Percentiles rank a stretch among this genome's conserved stretches.
Evolutionary conservation across 2,329 filamentous ascomycete genomes (phyloP).

Genomic region (Neodidymelliopsis sp.): DNA sequence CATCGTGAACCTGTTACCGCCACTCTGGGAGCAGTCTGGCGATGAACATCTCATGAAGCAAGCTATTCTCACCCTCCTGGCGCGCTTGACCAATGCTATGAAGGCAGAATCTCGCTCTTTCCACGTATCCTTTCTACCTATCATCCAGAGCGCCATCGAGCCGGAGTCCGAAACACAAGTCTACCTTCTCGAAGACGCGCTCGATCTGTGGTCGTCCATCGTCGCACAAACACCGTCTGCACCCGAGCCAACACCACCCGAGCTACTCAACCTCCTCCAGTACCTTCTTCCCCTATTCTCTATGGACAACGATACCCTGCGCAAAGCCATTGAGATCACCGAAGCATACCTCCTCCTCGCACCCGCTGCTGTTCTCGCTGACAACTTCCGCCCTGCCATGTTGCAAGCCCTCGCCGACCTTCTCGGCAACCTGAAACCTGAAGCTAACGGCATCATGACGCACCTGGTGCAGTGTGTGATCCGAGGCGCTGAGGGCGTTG

Average conservation of each 20-base stretch:
- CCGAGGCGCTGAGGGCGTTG: conserved; percentile 59
- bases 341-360: conserved; percentile 59
- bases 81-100: conserved; percentile 86
- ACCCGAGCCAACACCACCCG: conserved; percentile 51
- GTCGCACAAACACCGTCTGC: conserved; percentile 64
- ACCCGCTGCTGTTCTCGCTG: conserved; percentile 55
- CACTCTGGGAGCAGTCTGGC: conserved; percentile 83
- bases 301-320: conserved; percentile 58
- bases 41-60: conserved; percentile 95
- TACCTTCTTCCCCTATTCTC: conserved; percentile 58
- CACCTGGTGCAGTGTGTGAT: conserved; percentile 56
- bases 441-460: conserved; percentile 57
- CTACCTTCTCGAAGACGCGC: conserved; percentile 88
- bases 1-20: conserved; percentile 80
- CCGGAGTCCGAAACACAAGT: conserved; percentile 68
- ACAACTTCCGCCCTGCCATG: conserved; percentile 50
- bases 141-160: conserved; percentile 81
- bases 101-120: conserved; percentile 79
- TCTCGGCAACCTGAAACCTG: conserved; percentile 56
- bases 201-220: conserved; percentile 87
- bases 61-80: conserved; percentile 84
- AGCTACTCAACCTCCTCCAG: conserved; percentile 53
- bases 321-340: conserved; percentile 58
- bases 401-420: conserved; percentile 53
- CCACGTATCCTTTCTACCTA: conserved; percentile 79